Percentiles rank a stretch among this genome's conserved stretches.
These are phyloP conservation scores for Alternaria brassicicola DNA, from an alignment of 2,329 filamentous ascomycete genomes.

Conservation along the genomic window DNA sequence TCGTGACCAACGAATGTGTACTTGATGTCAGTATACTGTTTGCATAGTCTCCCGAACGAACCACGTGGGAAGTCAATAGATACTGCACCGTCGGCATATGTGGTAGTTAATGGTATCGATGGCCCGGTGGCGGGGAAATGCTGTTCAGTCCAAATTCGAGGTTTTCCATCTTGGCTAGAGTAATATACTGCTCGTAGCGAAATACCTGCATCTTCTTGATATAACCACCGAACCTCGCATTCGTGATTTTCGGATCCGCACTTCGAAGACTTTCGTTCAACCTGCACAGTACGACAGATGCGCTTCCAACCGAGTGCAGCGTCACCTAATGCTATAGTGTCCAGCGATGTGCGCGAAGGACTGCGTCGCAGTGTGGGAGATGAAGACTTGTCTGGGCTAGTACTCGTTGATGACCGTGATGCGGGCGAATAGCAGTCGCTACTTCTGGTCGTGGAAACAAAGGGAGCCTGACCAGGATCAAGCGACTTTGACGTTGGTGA, in stretches of 20 bases:
- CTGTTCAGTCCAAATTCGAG: slow-evolving; percentile 32
- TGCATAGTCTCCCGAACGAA: slow-evolving; percentile 36
- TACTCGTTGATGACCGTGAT: slow-evolving; percentile 16
- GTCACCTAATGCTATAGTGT: slow-evolving; percentile 33
- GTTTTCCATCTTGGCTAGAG: slow-evolving; percentile 27
- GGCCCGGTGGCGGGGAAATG: slow-evolving; percentile 40
- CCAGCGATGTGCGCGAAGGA: slow-evolving; percentile 30
- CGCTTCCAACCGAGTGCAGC: slow-evolving; percentile 40
- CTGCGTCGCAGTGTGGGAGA: slow-evolving; percentile 21
- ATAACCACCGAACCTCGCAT: slow-evolving; percentile 39
- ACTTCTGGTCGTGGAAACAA: slow-evolving; percentile 27
- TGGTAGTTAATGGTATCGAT: slow-evolving; percentile 40
- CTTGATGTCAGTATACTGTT: slow-evolving; percentile 37
- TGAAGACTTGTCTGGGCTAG: slow-evolving; percentile 27
- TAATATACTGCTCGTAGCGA: slow-evolving; percentile 32
- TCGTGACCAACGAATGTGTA: slow-evolving; percentile 31
- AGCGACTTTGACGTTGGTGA: slow-evolving; percentile 11
- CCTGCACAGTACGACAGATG: slow-evolving; percentile 34
- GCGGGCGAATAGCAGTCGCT: slow-evolving; percentile 24
- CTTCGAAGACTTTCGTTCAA: slow-evolving; percentile 29
- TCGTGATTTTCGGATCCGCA: slow-evolving; percentile 19
- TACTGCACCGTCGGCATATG: slow-evolving; percentile 31
- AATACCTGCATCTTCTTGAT: slow-evolving; percentile 38
- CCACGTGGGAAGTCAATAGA: slow-evolving; percentile 40
- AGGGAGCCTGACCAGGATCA: slow-evolving; percentile 17